These are phyloP conservation scores for Macrotyloma uniflorum DNA, from an alignment of 306 rosid species.

Conservation along the genomic window DNA sequence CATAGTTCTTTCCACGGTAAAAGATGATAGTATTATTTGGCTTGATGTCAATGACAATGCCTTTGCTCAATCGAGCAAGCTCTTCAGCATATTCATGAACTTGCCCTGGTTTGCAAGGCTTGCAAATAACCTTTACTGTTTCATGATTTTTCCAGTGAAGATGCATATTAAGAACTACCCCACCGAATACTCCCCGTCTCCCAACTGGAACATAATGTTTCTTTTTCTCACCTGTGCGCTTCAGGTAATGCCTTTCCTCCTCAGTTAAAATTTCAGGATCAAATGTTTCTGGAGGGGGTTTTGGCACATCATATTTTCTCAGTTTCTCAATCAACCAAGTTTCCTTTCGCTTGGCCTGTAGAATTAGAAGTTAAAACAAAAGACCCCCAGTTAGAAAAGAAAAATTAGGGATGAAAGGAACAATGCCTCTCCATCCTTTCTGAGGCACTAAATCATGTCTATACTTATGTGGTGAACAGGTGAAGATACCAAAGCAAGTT, in stretches of 20 bases:
- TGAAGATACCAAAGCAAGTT: constrained; percentile 22
- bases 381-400: not conserved
- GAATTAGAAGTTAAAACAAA: constrained; percentile 9
- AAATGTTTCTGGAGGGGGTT: constrained; percentile 59
- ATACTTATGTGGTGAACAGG: not conserved
- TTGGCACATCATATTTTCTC: constrained; percentile 70
- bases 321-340: constrained; percentile 87
- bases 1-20: constrained; percentile 87
- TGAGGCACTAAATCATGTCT: not conserved
- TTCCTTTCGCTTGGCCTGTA: constrained; percentile 91
- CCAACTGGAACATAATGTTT: constrained; percentile 80
- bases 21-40: constrained; percentile 64
- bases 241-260: constrained; percentile 90
- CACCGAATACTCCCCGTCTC: constrained; percentile 93
- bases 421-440: constrained; percentile 14
- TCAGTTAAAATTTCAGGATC: constrained; percentile 92
- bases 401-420: not conserved
- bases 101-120: constrained; percentile 90
- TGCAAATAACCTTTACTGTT: constrained; percentile 85
- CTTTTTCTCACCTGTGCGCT: constrained; percentile 94
- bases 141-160: constrained; percentile 96
- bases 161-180: constrained; percentile 96
- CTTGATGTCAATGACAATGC: constrained; percentile 84
- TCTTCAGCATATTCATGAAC: constrained; percentile 80
- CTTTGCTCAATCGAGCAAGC: constrained; percentile 88